phyloP scores from a whole-genome alignment of 2,329 filamentous ascomycete species.

The Sporothrix phasma region DNA sequence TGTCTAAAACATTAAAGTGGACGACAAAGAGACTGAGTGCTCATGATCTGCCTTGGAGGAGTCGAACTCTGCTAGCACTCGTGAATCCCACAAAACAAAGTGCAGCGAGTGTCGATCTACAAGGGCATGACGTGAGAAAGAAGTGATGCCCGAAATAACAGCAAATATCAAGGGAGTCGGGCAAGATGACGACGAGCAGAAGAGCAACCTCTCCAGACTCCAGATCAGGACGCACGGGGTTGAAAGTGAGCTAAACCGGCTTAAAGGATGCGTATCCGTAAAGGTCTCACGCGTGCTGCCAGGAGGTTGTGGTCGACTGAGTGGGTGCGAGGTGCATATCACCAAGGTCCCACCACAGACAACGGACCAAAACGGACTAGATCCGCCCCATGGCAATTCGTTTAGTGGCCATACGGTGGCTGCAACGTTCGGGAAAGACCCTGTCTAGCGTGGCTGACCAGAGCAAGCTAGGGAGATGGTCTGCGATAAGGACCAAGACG shows the following conservation, averaged over 20 bases:
- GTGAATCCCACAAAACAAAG: background rate
- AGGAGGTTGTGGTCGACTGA: background rate
- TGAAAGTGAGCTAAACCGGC: background rate
- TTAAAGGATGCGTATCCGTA: no score
- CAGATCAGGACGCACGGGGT: background rate
- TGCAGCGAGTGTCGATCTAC: background rate
- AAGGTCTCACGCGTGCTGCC: background rate
- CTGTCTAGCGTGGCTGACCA: slow-evolving; percentile 1
- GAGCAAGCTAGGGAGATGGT: background rate
- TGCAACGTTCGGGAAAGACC: slow-evolving; percentile 5
- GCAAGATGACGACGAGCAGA: slow-evolving; percentile 2
- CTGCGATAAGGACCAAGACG: slow-evolving; percentile 4
- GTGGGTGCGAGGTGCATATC: background rate
- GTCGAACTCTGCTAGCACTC: background rate
- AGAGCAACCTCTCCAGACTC: background rate
- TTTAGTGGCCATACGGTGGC: background rate
- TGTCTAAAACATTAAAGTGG: slow-evolving; percentile 3
- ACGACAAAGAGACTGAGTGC: background rate
- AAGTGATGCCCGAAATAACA: background rate
- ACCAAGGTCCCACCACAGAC: background rate
- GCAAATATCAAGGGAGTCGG: background rate
- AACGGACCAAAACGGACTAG: background rate
- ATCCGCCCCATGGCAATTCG: background rate
- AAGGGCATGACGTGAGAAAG: slow-evolving; percentile 3
- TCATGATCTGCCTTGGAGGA: background rate